A percentile compares a stretch with the other conserved stretches of the same genome.
phyloP scores from a whole-genome alignment of 2,329 filamentous ascomycete species.

The Chaetomium globosum region DNA sequence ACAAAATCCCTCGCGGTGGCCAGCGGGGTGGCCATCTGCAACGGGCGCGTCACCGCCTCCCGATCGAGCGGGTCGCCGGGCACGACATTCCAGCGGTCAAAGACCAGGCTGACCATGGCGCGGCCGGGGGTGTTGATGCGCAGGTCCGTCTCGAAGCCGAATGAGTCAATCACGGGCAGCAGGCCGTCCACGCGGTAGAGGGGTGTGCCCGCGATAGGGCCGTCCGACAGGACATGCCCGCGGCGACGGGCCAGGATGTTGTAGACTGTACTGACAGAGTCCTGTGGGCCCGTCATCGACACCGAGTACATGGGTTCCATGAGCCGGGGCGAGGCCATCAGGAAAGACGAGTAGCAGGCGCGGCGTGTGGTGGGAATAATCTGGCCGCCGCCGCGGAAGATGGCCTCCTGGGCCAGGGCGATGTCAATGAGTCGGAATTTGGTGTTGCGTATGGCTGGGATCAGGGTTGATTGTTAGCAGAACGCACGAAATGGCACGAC shows the following conservation, averaged over 20 bases:
- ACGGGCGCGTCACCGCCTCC: slow-evolving; percentile 75
- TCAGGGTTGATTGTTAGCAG: not conserved
- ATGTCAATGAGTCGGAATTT: slow-evolving; percentile 97
- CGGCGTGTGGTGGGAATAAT: slow-evolving; percentile 94
- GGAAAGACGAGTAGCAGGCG: slow-evolving; percentile 92
- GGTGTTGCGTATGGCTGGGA: slow-evolving; percentile 85
- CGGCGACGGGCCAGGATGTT: slow-evolving; percentile 85
- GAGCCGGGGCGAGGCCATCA: slow-evolving; percentile 92
- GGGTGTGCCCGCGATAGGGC: slow-evolving; percentile 89
- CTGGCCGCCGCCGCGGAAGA: slow-evolving; percentile 92
- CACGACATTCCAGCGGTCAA: slow-evolving; percentile 94
- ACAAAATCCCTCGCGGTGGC: slow-evolving; percentile 95
- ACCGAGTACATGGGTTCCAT: slow-evolving; percentile 97
- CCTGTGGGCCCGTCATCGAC: slow-evolving; percentile 88
- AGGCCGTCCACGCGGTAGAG: slow-evolving; percentile 89
- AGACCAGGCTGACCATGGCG: slow-evolving; percentile 86
- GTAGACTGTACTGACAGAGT: slow-evolving; percentile 85
- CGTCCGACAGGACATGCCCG: slow-evolving; percentile 92
- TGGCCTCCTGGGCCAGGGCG: slow-evolving; percentile 81
- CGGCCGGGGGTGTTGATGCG: slow-evolving; percentile 94
- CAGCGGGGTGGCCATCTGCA: slow-evolving; percentile 86
- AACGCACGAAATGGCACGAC: too few species aligned
- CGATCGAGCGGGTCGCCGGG: slow-evolving; percentile 93
- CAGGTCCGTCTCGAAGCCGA: slow-evolving; percentile 96
- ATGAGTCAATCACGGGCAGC: slow-evolving; percentile 94